phyloP scores from a whole-genome alignment of 176 grass and related monocot species.

The Cymbopogon citratus region DNA sequence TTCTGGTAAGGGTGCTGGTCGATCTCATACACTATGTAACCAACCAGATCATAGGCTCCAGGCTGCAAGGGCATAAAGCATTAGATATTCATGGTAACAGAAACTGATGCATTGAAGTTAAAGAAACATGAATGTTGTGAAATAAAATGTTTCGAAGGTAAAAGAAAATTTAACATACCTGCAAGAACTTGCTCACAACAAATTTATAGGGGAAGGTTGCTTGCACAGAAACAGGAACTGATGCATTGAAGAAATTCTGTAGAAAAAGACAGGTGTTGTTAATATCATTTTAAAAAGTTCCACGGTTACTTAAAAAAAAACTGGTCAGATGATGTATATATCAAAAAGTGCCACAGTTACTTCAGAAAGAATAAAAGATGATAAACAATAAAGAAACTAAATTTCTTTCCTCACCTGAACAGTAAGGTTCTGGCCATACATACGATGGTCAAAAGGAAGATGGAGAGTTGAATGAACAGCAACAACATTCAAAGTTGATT shows the following conservation, averaged over 20 bases:
- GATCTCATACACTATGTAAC: constrained; percentile 86
- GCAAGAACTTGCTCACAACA: constrained; percentile 91
- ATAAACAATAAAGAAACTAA: neutral
- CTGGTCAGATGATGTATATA: neutral
- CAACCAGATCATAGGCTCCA: constrained; percentile 92
- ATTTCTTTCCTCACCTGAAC: constrained; percentile 61
- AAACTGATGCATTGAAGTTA: neutral
- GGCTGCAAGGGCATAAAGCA: constrained; percentile 51
- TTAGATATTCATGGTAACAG: constrained; percentile 17
- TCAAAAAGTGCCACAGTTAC: neutral
- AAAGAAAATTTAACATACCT: constrained; percentile 48
- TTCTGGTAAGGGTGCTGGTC: constrained; percentile 78
- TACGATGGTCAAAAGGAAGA: constrained; percentile 78
- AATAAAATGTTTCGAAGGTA: constrained; percentile 6
- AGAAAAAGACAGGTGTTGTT: neutral
- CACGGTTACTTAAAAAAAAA: neutral
- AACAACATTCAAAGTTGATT: constrained; percentile 72
- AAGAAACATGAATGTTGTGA: neutral
- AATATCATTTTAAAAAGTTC: neutral
- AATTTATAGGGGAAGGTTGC: constrained; percentile 92
- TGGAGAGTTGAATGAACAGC: constrained; percentile 84
- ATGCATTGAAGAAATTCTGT: constrained; percentile 83
- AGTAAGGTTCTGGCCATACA: constrained; percentile 96
- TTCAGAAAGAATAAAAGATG: constrained; percentile 5
- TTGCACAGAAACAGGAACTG: constrained; percentile 80